Evolutionary conservation across 2,329 filamentous ascomycete species (phyloP), one percentile per base, ranked within the genome.

Genomic region (Fusarium sp.): DNA sequence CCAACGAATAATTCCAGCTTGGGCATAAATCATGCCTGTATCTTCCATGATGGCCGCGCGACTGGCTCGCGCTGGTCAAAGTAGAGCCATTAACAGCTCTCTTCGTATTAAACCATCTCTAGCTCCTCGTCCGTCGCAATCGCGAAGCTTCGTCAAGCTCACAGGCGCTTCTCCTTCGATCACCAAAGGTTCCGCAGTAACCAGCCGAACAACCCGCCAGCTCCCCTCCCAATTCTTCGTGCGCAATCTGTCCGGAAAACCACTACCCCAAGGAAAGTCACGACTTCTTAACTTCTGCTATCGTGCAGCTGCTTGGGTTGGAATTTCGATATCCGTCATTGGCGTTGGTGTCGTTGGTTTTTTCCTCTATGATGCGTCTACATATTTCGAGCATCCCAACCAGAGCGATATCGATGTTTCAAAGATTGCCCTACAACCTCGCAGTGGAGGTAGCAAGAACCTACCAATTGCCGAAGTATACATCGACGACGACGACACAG

Each of bases 301-400:
- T 77, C 88, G 91, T 71, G 84, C 88, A 31, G 91, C 94, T 34
- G 80, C 80, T 31, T 81, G 79, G 78, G 52, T 81, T 26, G 96
- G 96, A 41, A 89, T 92, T 62, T 92, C 95, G 51, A 85, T 96
- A 39, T 84, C 90, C 10, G 85, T 95, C 52, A 79, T 92, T 57
- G 90, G 91, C 34, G 82, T 86, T 6, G 85, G 92, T 8, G 85
- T 98, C 9, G 80, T 94, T 21, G 91, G 85, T 50, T 98, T 99
- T 84, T 99, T 99, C 81, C 74, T 96, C 73, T 99, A 97, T 82
- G 96, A 99, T 83, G 91, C 94, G 12, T 91, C 89, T 49, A 99
- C 96, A 16, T 99, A 99, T 82, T 90, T 88, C 62, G 91, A 94
- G 69, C 85, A 90, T 48, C 82, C 87, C 3, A 87, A 85, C 9